Evolutionary conservation across 768 basidiomycete genomes (phyloP), one percentile per base, ranked within the genome.

Genomic region (Lactarius hatsudake): DNA sequence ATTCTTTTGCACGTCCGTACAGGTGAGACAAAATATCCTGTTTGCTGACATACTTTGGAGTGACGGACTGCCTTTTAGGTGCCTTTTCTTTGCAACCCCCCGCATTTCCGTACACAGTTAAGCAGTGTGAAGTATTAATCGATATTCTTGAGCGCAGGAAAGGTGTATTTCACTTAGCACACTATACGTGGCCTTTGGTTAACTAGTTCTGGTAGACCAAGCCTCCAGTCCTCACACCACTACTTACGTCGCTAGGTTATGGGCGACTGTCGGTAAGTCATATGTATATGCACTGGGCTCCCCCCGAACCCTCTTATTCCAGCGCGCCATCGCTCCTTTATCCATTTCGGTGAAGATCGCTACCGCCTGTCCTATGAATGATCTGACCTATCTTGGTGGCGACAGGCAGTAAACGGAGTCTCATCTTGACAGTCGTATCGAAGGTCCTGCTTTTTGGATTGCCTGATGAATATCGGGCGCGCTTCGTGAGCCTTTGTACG

Each of bases 401-500:
- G 4, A 18, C 17, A 34, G 55, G 12, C 9, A 18, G 55, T 13
- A 30, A 57, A 34, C 18, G 55, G 28, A 0, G 20, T 57, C 30
- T 32, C 30, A 32, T 57, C 34, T 34, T 57, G 18, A 57, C 55
- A 57, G 13, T 13, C 8, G 34, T 34, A 30, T 57, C 30, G 55
- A 57, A 57, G 17, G 15, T 57, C 17, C 28, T 56, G 23, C 48
- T 51, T 26, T 67, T 67, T 36, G 57, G 51, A 34, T 53, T 64
- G 7, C 66, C 66, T 18, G 40, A 60, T 13, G 32, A 15, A 17
- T 53, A 20, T 30, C 36, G 59, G 26, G 59, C 18, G 12, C 42
- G n/a, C 10, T 53, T 67, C 20, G 66, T 60, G 48, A 18, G 7
- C 7, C 32, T 67, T 30, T 64, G 62, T 58, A 59, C 59, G 5